Conservation (phyloP, 2,329 filamentous ascomycete species). For the Microdochium trichocladiopsis region DNA sequence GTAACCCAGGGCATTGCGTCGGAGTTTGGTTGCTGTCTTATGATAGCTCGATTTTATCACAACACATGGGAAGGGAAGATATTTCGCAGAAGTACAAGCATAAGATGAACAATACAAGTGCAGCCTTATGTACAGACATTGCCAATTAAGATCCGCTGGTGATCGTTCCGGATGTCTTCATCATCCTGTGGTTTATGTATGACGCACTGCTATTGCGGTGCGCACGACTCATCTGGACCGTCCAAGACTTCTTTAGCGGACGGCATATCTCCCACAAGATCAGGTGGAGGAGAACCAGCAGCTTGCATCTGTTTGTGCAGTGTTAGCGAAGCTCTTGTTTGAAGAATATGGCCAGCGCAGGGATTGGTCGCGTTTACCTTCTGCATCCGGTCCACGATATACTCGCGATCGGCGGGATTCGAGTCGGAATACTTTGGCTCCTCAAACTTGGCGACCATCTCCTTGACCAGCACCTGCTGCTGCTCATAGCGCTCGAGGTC, state of each 20-base stretch:
- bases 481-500: slow-evolving; percentile 76
- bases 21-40: slow-evolving; percentile 1
- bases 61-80: too few relatives aligned
- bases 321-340: slow-evolving; percentile 1
- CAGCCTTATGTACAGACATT: too few relatives aligned
- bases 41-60: not conserved
- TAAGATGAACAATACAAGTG: too few relatives aligned
- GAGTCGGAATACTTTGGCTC: slow-evolving; percentile 73
- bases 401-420: slow-evolving; percentile 75
- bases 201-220: slow-evolving; percentile 43
- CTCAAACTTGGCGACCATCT: slow-evolving; percentile 89
- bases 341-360: slow-evolving; percentile 1
- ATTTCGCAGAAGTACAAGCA: too few relatives aligned
- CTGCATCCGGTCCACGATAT: slow-evolving; percentile 96
- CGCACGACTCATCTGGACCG: slow-evolving; percentile 54
- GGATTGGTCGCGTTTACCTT: slow-evolving; percentile 53
- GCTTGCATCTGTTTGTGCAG: slow-evolving; percentile 77
- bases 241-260: slow-evolving; percentile 68
- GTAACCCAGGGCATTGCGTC: not conserved
- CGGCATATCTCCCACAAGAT: slow-evolving; percentile 85
- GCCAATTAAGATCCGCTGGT: too few relatives aligned
- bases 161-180: too few relatives aligned
- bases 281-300: slow-evolving; percentile 80
- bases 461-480: slow-evolving; percentile 70
- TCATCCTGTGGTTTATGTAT: slow-evolving; percentile 12